These are phyloP conservation scores for Penicillium ucsense DNA, from an alignment of 495 filamentous ascomycete species.

Conservation along the genomic window DNA sequence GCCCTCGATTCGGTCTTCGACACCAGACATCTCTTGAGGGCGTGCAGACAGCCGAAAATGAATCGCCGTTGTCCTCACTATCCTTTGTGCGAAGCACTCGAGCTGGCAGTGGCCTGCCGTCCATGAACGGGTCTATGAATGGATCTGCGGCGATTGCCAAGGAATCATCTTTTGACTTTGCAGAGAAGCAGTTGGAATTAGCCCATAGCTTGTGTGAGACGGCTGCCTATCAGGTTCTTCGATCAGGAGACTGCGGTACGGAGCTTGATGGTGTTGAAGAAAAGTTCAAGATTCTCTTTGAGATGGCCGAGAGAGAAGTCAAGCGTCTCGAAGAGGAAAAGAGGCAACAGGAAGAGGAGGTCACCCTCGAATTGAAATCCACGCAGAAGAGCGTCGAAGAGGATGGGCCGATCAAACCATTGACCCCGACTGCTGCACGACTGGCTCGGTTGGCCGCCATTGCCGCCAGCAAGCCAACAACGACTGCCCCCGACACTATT, in stretches of 20 bases:
- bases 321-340: conserved; percentile 29
- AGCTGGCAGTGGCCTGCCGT: conserved; percentile 10
- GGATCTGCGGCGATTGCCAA: conserved; percentile 9
- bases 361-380: not conserved
- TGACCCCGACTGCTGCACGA: conserved; percentile 12
- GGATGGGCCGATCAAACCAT: conserved; percentile 9
- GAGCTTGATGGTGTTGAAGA: conserved; percentile 62
- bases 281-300: conserved; percentile 34
- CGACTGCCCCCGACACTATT: conserved; percentile 16
- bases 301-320: conserved; percentile 33
- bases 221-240: conserved; percentile 77
- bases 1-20: conserved; percentile 11
- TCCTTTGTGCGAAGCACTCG: conserved; percentile 25
- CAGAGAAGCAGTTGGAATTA: conserved; percentile 68
- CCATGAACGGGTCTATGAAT: not conserved
- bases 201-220: conserved; percentile 74
- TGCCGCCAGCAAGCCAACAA: conserved; percentile 8
- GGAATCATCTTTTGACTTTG: conserved; percentile 48
- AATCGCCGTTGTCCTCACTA: conserved; percentile 5
- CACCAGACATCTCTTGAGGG: conserved; percentile 4
- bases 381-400: conserved; percentile 11
- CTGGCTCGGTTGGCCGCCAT: conserved; percentile 12
- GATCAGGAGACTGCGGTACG: conserved; percentile 67
- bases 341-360: conserved; percentile 14
- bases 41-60: not conserved